Evolutionary conservation across 2,329 filamentous ascomycete species (phyloP), one percentile per base, ranked within the genome.

Genomic region (Geosmithia putterillii): DNA sequence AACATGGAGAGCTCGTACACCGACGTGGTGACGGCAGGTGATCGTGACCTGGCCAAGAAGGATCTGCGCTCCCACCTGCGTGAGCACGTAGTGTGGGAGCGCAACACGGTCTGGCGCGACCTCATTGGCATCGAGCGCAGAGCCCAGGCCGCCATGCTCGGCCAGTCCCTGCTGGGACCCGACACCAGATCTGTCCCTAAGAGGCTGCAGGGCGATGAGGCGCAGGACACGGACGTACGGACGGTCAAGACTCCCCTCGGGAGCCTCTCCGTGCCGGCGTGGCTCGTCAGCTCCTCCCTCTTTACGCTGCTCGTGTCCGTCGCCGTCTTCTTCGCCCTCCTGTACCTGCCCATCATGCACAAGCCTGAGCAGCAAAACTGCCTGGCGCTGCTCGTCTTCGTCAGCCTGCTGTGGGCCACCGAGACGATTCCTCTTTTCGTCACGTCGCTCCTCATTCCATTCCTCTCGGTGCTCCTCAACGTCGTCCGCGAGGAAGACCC

Each of bases 401-500:
- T 95, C 58, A 94, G 87, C 67, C 67, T 95, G 54, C 62, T 98
- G 38, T 98, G 92, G 92, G 89, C 92, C 17, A 98, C 92, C 6
- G 92, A 98, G 83, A 87, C 90, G 1, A 95, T 98, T 45, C 92
- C 92, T 1, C 77, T 98, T 1, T 98, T 98, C 57, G 92, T 96
- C 28, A 98, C 94, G 3, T 94, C 92, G 1, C 71, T 98, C 1
- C 73, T 92, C 39, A 90, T 98, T 32, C 94, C 92, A 0, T 95
- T 98, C 63, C 73, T 98, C 12, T 89, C 86, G 38, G 89, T 98
- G 15, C 69, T 94, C 18, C 72, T 98, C 39, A 76, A 79, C 38
- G 88, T 98, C 19, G 86, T 95, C 47, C 80, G 87, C 25, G 77
- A 81, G 25, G 86, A 94, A 43, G 75, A 79, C 5, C 52, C 55